Evolutionary conservation across 176 grass and related monocot genomes (phyloP).

Genomic region (Echinochloa phyllopogon): DNA sequence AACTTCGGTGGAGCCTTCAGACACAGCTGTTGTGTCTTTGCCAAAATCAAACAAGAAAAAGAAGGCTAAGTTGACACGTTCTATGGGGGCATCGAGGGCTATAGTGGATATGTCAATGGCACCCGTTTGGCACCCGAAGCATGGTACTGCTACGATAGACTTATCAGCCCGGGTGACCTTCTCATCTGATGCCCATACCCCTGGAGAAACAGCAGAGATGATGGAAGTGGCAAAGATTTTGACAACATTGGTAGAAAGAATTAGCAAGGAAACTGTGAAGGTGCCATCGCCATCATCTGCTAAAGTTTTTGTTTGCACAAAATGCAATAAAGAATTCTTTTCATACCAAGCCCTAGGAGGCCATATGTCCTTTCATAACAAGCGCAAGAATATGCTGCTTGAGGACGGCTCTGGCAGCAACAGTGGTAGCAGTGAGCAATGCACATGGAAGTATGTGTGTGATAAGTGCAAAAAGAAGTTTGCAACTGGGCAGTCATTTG

Average conservation of each 20-base stretch:
- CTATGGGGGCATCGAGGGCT: background rate
- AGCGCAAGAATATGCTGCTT: background rate
- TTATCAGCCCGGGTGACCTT: background rate
- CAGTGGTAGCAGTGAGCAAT: too few relatives aligned
- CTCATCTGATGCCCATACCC: background rate
- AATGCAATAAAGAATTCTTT: conserved; percentile 1
- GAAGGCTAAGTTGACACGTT: background rate
- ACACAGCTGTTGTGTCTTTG: background rate
- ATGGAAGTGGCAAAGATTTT: background rate
- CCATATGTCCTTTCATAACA: background rate
- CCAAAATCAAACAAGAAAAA: background rate
- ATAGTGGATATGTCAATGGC: background rate
- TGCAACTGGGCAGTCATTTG: background rate
- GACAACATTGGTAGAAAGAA: background rate
- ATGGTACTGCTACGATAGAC: background rate
- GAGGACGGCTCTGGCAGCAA: background rate
- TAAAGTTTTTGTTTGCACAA: background rate
- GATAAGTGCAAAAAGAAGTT: background rate
- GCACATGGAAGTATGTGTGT: background rate
- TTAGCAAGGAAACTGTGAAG: background rate
- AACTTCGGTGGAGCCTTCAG: background rate
- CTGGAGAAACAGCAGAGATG: background rate
- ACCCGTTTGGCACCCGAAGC: background rate
- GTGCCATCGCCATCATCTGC: background rate
- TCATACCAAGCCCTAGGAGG: conserved; percentile 4